Base-by-base conservation (phyloP, 495 filamentous ascomycete genomes). In the Neurospora sp. region DNA sequence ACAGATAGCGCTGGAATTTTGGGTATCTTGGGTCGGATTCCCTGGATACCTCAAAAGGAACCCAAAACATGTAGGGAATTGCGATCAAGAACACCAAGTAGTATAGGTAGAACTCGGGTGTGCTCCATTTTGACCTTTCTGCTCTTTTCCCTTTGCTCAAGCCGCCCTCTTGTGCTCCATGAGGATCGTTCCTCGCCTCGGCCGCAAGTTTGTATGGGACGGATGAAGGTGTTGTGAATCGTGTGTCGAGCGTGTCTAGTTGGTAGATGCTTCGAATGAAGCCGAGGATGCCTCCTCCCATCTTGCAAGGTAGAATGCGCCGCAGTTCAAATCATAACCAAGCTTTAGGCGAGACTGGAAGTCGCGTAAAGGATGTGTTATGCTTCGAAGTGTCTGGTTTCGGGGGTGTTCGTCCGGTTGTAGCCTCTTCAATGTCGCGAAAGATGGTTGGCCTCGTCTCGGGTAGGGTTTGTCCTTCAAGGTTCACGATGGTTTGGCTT, bases 161-260 rank as follows among this genome's bases (percentile, higher is more conserved):
- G 70, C 74, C 3, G 78, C 77, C 71, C 74, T 78, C 69, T 79
- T 76, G 15, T 79, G 79, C 69, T 78, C 77, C 34, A 75, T 73
- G 15, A 43, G 74, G 71, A 43, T 85, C 79, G 40, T 77, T 79
- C 2, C 81, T 78, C 1, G 78, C 82, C 76, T 85, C 87, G 45
- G 82, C 73, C 71, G 85, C 82, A 69, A 85, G 77, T 74, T 85
- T 85, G 79, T 90, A 87, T 31, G 92, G 89, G n/a, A 89, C 88
- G 31, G 83, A 87, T 21, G 93, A 88, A 11, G 92, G 88, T 66
- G 87, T 89, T 36, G 90, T 92, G 80, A 99, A 94, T 76, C 96
- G 91, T 73, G 93, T 95, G 86, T 99, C 96, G 80, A 99, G 89
- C 38, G 94, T 96, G 77, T 97, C 93, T 73, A 97, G 90, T 71